Evolutionary conservation across 805 yeast species (phyloP).

Genomic region (Kodamaea kaohsiungensis): DNA sequence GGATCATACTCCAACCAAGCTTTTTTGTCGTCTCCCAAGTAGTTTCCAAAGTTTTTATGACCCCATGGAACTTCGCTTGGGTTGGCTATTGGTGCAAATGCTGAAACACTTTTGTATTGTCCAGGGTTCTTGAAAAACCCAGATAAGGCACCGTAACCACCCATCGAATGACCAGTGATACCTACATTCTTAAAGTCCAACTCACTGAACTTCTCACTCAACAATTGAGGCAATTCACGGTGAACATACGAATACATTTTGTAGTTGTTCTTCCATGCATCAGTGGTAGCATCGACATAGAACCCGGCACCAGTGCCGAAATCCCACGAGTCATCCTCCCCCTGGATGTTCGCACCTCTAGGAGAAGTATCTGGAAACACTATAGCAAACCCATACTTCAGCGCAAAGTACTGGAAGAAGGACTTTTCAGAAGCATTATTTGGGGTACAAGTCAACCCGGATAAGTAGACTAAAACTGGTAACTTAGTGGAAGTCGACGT

Average conservation of each 20-base stretch:
- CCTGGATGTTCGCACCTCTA: conserved; percentile 73
- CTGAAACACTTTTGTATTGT: conserved; percentile 75
- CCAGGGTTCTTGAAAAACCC: conserved; percentile 67
- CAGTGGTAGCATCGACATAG: conserved; percentile 79
- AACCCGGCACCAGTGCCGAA: conserved; percentile 97
- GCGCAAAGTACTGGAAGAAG: conserved; percentile 77
- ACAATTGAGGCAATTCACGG: conserved; percentile 61
- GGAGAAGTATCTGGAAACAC: conserved; percentile 98
- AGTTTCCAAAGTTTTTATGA: conserved; percentile 73
- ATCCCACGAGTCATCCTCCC: conserved; percentile 85
- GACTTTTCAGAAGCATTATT: conserved; percentile 94
- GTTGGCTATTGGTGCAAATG: conserved; percentile 87
- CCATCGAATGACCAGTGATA: conserved; percentile 98
- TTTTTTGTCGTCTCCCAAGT: conserved; percentile 63
- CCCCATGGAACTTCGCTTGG: conserved; percentile 88
- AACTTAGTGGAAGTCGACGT: conserved; percentile 31
- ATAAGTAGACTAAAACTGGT: conserved; percentile 77
- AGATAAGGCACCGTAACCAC: conserved; percentile 90
- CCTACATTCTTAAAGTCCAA: conserved; percentile 69
- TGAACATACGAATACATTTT: conserved; percentile 85
- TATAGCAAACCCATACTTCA: conserved; percentile 79
- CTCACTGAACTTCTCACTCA: conserved; percentile 42
- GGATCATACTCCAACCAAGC: conserved; percentile 84
- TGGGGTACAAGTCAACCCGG: conserved; percentile 93
- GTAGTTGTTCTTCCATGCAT: conserved; percentile 72